Evolutionary conservation across 2,329 filamentous ascomycete species (phyloP), one percentile per base, ranked within the genome.

Genomic region (Arthrinium puccinioides): DNA sequence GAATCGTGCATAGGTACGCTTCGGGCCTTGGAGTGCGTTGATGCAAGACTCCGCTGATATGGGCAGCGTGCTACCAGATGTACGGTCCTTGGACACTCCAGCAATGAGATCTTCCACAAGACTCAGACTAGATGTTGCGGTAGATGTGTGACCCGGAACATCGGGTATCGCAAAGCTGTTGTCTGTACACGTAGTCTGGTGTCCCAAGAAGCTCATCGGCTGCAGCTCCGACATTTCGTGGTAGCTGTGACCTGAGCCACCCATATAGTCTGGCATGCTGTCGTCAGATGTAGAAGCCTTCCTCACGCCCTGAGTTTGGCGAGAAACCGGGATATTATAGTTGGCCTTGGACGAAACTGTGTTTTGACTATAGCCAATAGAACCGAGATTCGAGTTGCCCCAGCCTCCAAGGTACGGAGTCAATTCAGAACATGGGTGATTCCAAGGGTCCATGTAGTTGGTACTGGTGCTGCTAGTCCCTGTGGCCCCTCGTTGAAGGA

Each of bases 201-300:
- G 55, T 48, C 13, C 61, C n/a, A n/a, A n/a, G n/a, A n/a, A 44
- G 23, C 51, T 51, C 42, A 61, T 51, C 14, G 48, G 38, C 16
- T 50, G 46, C 35, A 50, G 44, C 18, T 53, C 47, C 15, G 47
- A 15, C 29, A 51, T 39, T 5, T 52, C 42, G 3, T 50, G 42
- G 7, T 40, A 32, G 26, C 39, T 47, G n/a, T 41, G 34, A 9
- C 27, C 20, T 6, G 41, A 37, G 32, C 42, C 44, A 20, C 41
- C 39, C 16, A 45, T 44, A 19, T 63, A 70, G 43, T 70, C 63
- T 2, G 61, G 57, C 63, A 70, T 66, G 49, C 56, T 65, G 6
- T 49, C 48, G 44, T 70, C 66, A 2, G 60, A 62, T 39, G 51
- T 61, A 1, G 56, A 57, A 15, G 48, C 33, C 39, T 51, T 56